Percentiles rank a stretch among this genome's conserved stretches.
phyloP scores from a whole-genome alignment of 1,284 basidiomycete genomes.

The Cryptococcus sp. region DNA sequence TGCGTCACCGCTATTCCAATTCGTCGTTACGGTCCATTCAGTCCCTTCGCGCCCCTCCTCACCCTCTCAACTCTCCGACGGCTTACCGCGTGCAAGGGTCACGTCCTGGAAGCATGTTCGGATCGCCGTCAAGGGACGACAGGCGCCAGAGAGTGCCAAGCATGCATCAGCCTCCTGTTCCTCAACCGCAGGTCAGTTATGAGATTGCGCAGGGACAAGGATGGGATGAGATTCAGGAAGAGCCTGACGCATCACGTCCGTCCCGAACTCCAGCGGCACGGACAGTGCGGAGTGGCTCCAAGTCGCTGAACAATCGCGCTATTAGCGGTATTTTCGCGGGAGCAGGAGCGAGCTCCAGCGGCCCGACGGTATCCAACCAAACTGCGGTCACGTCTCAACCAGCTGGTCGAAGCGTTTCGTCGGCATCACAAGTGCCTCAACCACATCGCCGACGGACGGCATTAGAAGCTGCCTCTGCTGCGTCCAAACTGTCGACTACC shows the following conservation, averaged over 20 bases:
- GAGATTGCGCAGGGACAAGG: slow-evolving; percentile 40
- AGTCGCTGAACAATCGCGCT: slow-evolving; percentile 5
- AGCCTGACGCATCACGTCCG: slow-evolving; percentile 5
- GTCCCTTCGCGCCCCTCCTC: slow-evolving; percentile 47
- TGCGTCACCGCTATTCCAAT: slow-evolving; percentile 39
- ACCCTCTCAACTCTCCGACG: slow-evolving; percentile 49
- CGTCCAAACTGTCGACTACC: slow-evolving; percentile 36
- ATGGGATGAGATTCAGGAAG: slow-evolving; percentile 32
- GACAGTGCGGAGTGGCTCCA: slow-evolving; percentile 3
- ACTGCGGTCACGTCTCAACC: not conserved
- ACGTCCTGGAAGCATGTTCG: slow-evolving; percentile 23
- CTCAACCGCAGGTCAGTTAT: slow-evolving; percentile 42
- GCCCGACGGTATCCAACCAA: not conserved
- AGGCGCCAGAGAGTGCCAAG: slow-evolving; percentile 29
- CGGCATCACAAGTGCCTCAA: not conserved
- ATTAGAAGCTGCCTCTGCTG: slow-evolving; percentile 31
- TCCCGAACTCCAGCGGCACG: not conserved
- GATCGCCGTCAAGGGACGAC: slow-evolving; percentile 23
- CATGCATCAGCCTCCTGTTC: slow-evolving; percentile 47
- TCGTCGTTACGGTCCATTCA: slow-evolving; percentile 44
- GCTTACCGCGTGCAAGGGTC: slow-evolving; percentile 26
- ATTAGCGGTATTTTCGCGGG: slow-evolving; percentile 8
- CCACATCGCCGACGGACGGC: slow-evolving; percentile 28
- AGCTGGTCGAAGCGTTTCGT: slow-evolving; percentile 2
- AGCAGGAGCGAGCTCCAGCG: not conserved